Base-by-base conservation (phyloP, 1,284 basidiomycete species). In the Ustilago cynodontis region DNA sequence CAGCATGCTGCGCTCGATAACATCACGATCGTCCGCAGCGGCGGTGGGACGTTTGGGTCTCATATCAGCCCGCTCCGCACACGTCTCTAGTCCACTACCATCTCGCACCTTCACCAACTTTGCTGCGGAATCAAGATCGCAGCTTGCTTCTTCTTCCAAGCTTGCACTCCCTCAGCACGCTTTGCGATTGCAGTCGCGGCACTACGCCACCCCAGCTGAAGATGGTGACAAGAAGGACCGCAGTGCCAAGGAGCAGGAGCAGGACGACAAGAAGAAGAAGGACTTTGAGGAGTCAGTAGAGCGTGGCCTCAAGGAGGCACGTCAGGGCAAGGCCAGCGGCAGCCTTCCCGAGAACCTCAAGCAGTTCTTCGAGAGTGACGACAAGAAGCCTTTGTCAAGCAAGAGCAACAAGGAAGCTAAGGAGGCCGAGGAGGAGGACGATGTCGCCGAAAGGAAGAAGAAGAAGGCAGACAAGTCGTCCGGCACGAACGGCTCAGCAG, bases 241-340 rank as follows among this genome's bases (percentile, higher is more conserved):
- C 6, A 51, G 60, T 2, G 31, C 60, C 22, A 66, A 71, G 59
- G 63, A 72, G 39, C 26, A 61, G 1, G 62, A 80, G 18, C 54
- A 75, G 13, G 60, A 71, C 8, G 71, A 72, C 11, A 53, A 69
- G 43, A 72, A 79, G 41, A 70, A 75, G 62, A 70, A 58, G 62
- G 77, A 79, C 16, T 80, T 81, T 29, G 72, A 78, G 22, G 73
- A 81, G 53, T 78, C 71, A 1, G 66, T 82, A 57, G 75, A 82
- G 60, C 69, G 75, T 24, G 81, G 81, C 16, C 68, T 82, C 51
- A 64, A 73, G 49, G 77, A 82, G 61, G 81, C 79, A n/a, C 79
- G 79, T 43, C 64, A 76, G 54, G 70, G 78, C 39, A 76, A 78
- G 39, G 43, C 70, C n/a, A 37, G 61, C 52, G 70, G 71, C 18